phyloP scores from a whole-genome alignment of 2,329 filamentous ascomycete species.

The Neopestalotiopsis sp. region DNA sequence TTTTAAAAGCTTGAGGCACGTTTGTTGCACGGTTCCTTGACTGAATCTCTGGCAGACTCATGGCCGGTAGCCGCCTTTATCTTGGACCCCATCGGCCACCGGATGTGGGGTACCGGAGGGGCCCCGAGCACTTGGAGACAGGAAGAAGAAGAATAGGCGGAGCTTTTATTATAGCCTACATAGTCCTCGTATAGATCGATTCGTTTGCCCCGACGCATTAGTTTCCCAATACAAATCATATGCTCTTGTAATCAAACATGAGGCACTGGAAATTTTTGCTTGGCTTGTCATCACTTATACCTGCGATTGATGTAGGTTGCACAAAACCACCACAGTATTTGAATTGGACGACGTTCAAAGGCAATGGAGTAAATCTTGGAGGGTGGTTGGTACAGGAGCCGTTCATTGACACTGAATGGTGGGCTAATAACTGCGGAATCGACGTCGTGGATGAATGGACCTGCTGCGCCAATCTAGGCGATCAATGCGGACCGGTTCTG shows the following conservation, averaged over 20 bases:
- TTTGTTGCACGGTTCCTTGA: too few relatives aligned
- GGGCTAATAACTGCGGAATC: slow-evolving; percentile 26
- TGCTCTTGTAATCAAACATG: too few relatives aligned
- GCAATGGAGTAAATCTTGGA: slow-evolving; percentile 34
- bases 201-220: too few relatives aligned
- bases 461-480: slow-evolving; percentile 36
- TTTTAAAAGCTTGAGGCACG: too few relatives aligned
- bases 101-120: background rate
- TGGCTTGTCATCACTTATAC: background rate
- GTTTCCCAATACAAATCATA: too few relatives aligned
- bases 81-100: background rate
- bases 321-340: background rate
- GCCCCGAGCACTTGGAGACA: background rate
- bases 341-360: slow-evolving; percentile 28
- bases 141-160: background rate
- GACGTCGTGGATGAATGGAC: slow-evolving; percentile 40
- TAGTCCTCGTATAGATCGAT: too few relatives aligned
- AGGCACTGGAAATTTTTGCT: background rate
- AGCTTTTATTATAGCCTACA: background rate
- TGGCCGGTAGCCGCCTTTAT: too few relatives aligned
- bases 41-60: too few relatives aligned
- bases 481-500: slow-evolving; percentile 34
- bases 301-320: background rate
- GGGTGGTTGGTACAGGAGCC: slow-evolving; percentile 41
- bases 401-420: slow-evolving; percentile 34